A percentile compares a stretch with the other conserved stretches of the same genome.
Conservation (phyloP, 1,284 basidiomycete genomes). For the Ceratobasidium sp. region DNA sequence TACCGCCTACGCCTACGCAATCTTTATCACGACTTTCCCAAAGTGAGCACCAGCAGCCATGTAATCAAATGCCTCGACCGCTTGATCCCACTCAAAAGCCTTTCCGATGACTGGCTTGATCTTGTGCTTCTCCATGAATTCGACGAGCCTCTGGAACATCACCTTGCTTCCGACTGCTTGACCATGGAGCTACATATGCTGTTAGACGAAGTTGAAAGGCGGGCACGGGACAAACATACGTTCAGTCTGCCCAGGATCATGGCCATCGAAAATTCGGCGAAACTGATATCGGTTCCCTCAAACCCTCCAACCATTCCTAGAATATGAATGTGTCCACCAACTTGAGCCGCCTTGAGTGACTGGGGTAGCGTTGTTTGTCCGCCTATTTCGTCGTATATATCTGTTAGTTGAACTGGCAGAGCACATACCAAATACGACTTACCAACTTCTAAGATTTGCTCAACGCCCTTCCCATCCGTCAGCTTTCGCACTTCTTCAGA, state of each 20-base stretch:
- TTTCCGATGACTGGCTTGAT: constrained; percentile 21
- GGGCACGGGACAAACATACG: neutral
- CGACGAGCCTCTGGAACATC: neutral
- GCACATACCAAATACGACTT: neutral
- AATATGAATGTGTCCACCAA: constrained; percentile 13
- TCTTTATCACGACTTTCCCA: constrained; percentile 30
- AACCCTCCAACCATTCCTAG: constrained; percentile 2
- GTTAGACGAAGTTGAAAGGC: neutral
- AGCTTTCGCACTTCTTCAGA: constrained; percentile 66
- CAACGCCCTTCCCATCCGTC: constrained; percentile 10
- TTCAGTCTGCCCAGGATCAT: neutral
- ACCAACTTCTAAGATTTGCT: constrained; percentile 31
- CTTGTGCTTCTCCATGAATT: constrained; percentile 23
- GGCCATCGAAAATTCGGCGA: neutral
- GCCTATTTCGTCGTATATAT: neutral
- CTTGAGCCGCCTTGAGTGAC: neutral
- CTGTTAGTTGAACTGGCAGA: neutral
- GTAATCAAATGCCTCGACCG: constrained; percentile 18
- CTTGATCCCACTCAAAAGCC: constrained; percentile 26
- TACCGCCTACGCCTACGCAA: neutral
- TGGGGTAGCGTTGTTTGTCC: constrained; percentile 10
- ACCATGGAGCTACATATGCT: neutral
- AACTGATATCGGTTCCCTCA: neutral
- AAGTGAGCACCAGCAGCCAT: constrained; percentile 23
- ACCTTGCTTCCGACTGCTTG: neutral